Conservation (phyloP, 805 yeast genomes). For the Alloascoidea hylecoeti region DNA sequence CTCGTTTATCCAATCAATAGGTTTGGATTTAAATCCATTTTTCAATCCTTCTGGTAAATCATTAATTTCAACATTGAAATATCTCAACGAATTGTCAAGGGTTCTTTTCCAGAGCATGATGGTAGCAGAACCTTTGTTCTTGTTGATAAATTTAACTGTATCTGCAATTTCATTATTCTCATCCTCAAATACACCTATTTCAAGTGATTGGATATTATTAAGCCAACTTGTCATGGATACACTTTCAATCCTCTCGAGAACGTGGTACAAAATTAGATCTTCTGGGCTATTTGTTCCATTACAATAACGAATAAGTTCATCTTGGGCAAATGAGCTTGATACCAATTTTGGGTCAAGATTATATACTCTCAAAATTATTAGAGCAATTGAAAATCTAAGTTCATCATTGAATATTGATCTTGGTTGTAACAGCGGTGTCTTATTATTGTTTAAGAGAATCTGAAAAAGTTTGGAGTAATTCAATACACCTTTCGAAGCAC, state of each 20-base stretch:
- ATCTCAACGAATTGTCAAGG: conserved; percentile 31
- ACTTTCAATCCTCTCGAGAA: conserved; percentile 46
- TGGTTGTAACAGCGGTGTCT: conserved; percentile 21
- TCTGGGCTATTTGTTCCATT: conserved; percentile 46
- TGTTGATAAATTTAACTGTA: conserved; percentile 29
- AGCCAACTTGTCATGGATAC: conserved; percentile 1
- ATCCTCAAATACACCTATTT: conserved; percentile 44
- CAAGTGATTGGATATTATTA: conserved; percentile 34
- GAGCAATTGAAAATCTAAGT: not conserved
- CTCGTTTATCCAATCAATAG: conserved; percentile 3
- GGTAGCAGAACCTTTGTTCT: conserved; percentile 30
- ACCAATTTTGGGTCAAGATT: conserved; percentile 27
- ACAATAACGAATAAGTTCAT: conserved; percentile 36
- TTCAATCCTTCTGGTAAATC: conserved; percentile 13
- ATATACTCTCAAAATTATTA: conserved; percentile 30
- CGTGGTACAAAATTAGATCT: conserved; percentile 45
- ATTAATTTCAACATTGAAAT: conserved; percentile 17
- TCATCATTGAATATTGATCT: conserved; percentile 19
- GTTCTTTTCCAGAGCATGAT: conserved; percentile 35
- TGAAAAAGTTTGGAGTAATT: conserved; percentile 41
- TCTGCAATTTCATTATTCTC: conserved; percentile 51
- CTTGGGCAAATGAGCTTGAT: conserved; percentile 32
- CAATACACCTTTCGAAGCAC: conserved; percentile 21
- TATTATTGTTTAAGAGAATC: conserved; percentile 40
- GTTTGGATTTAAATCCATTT: not conserved